These are phyloP conservation scores for Saposhnikovia divaricata DNA, from an alignment of 129 eudicot genomes.

Conservation along the genomic window DNA sequence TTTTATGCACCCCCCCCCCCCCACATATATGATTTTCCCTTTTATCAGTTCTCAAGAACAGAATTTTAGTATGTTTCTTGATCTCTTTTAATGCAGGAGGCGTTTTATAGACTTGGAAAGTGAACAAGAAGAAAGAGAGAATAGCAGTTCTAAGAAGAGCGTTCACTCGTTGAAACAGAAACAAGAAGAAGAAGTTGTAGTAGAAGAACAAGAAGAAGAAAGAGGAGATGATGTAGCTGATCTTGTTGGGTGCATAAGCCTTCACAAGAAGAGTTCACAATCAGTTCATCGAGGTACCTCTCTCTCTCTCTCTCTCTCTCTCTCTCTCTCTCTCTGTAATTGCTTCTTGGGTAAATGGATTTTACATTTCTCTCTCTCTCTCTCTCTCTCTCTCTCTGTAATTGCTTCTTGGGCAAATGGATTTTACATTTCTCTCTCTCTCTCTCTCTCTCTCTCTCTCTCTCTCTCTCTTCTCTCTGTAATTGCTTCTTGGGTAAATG, in stretches of 20 bases:
- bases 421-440: neutral
- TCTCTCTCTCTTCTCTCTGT: too few species aligned
- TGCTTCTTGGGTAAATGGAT: neutral
- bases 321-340: too few species aligned
- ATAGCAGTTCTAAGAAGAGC: constrained; percentile 1
- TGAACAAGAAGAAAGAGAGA: neutral
- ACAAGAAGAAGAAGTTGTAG: neutral
- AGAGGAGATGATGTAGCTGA: constrained; percentile 10
- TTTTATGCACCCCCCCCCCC: neutral
- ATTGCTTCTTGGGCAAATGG: neutral
- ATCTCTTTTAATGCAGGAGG: constrained; percentile 14
- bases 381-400: too few species aligned
- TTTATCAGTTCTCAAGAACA: neutral
- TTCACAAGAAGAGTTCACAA: constrained; percentile 10
- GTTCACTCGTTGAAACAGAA: neutral
- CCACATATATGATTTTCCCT: neutral
- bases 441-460: too few species aligned
- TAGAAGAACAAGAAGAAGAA: neutral
- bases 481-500: neutral
- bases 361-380: too few species aligned
- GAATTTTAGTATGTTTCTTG: neutral
- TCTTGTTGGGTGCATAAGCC: constrained; percentile 10
- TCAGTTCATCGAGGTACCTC: constrained; percentile 18
- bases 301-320: too few species aligned
- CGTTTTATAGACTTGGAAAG: constrained; percentile 17